Evolutionary conservation across 768 basidiomycete genomes (phyloP), one percentile per base, ranked within the genome.

Genomic region (Lentinula boryana): DNA sequence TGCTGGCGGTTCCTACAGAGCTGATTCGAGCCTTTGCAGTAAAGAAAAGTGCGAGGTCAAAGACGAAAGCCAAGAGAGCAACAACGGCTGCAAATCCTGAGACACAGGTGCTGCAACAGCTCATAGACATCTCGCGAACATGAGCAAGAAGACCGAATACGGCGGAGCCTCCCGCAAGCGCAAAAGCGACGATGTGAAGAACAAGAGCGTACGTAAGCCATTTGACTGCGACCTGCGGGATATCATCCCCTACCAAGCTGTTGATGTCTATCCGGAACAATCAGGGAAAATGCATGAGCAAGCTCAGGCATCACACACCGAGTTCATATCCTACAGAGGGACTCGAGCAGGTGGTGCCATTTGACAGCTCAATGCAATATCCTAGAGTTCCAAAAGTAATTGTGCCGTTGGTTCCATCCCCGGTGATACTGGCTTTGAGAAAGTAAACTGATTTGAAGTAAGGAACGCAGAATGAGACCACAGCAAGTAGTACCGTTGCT

Each of bases 181-280:
- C 83, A 60, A 98, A 85, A 15, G 93, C 96, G 60, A 94, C 86
- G 62, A 97, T 85, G 70, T 98, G 95, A 15, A 98, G 81, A 64
- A 98, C 85, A 64, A 99, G 86, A 23, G 86, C 87, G 68, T 96
- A 96, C 9, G 97, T 98, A 69, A 98, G 77, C 93, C 95, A 98
- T 77, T 97, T 96, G 63, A 95, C 89, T 54, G 87, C 81, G 5
- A 93, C 84, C 60, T 85, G 77, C 1, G 95, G 93, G 55, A 98
- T 75, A 3, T 79, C 73, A 70, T 92, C 81, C 5, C 88, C 91
- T 35, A 97, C 84, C 1, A 98, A 80, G 40, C 77, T 69, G 67
- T 95, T 93, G 65, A 95, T 84, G 67, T 98, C 94, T 95, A 64
- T 56, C 55, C 27, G 6, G 51, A 23, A 58, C 54, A 56, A 63